Evolutionary conservation across 176 grass and related monocot species (phyloP), one percentile per base, ranked within the genome.

Genomic region (Chrysopogon serrulatus): DNA sequence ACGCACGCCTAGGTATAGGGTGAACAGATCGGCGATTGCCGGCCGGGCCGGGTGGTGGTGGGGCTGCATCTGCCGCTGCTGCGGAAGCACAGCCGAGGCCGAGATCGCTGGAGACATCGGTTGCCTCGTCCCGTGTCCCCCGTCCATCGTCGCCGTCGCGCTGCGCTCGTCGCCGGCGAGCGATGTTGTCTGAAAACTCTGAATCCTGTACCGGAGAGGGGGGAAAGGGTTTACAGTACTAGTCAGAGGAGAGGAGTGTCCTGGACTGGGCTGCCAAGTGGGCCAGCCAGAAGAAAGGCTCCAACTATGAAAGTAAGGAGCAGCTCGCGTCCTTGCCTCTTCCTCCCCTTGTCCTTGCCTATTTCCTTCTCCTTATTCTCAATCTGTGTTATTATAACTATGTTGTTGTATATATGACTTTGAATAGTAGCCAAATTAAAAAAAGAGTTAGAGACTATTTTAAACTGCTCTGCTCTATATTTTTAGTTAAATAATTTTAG

Each of bases 1-100:
- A 60, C 86, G 45, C 89, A 99, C 93, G 23, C 93, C 93, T 69
- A 99, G 96, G 71, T 99, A 96, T 30, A 96, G 83, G 83, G 91
- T 94, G 91, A 99, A 96, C 87, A 99, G 96, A 85, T 99, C 93
- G 80, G 63, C 76, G 75, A 99, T 86, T 79, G 93, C 91, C 67
- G 89, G 27, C 40, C 84, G 83, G 53, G 93, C 80, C 18, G 93
- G 91, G 47, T 96, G 93, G 74, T 87, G 91, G 74, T 91, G 92
- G 53, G 81, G 84, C 56, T 91, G 81, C 87, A 89, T 87, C 87
- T 89, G 78, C 63, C 82, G 36, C 79, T 91, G 85, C 79, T 84
- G 88, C 37, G 57, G 84, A 19, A 79, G 17, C 57, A 68, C 67
- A 14, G 57, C 19, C n/a, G 84, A 78, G n/a, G 68, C 84, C 31